Percentiles rank a stretch among this genome's conserved stretches.
These are phyloP conservation scores for Colletotrichum sp. DNA, from an alignment of 2,329 filamentous ascomycete species.

Conservation along the genomic window DNA sequence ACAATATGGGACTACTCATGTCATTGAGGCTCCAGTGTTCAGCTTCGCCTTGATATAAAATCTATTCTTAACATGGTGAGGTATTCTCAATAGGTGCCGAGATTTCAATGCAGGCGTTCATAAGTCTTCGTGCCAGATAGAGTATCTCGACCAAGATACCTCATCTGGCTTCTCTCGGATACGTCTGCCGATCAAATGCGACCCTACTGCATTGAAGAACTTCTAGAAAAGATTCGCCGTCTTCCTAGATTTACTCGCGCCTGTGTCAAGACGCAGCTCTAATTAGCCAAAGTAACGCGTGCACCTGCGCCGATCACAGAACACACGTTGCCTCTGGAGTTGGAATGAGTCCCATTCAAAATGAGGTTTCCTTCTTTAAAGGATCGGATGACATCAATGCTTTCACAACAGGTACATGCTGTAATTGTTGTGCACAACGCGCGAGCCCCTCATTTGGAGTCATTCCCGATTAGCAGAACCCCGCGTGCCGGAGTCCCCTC, in stretches of 20 bases:
- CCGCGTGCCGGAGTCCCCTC: background rate
- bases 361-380: background rate
- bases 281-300: background rate
- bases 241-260: background rate
- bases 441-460: background rate
- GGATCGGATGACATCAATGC: background rate
- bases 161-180: background rate
- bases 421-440: background rate
- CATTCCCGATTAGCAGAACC: background rate
- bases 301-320: background rate
- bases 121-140: background rate
- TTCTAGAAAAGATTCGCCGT: background rate
- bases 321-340: background rate
- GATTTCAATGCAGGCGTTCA: background rate
- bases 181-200: background rate
- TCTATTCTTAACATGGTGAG: background rate
- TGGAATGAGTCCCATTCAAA: background rate
- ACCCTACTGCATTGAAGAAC: background rate
- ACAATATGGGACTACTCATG: fast-evolving
- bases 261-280: background rate
- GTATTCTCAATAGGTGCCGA: fast-evolving
- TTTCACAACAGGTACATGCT: background rate
- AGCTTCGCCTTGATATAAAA: background rate
- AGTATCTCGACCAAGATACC: background rate
- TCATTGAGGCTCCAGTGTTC: fast-evolving